phyloP scores from a whole-genome alignment of 208 protist genomes.

The Crithidia acanthocephali region DNA sequence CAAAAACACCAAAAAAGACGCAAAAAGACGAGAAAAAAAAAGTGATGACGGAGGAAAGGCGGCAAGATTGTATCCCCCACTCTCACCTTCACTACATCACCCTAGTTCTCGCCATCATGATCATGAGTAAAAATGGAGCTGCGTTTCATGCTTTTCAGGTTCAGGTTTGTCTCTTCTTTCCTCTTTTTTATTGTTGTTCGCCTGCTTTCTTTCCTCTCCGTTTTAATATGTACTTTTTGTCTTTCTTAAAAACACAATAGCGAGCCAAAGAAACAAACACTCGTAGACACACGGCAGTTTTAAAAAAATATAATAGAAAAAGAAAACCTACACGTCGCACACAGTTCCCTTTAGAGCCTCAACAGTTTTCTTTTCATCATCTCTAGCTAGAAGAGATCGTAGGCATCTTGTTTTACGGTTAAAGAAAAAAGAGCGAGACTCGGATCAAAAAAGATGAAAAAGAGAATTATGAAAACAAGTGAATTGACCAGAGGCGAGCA shows the following conservation, averaged over 20 bases:
- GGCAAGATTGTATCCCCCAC: constrained; percentile 16
- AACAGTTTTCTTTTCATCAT: background rate
- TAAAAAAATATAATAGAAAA: constrained; percentile 21
- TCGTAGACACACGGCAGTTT: constrained; percentile 3
- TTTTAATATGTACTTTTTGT: background rate
- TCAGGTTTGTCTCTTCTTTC: background rate
- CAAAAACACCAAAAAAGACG: no score
- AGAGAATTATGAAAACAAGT: background rate
- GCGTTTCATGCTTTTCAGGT: no score
- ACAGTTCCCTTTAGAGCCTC: background rate
- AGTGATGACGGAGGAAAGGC: background rate
- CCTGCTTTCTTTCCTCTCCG: background rate
- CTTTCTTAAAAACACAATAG: constrained; percentile 1
- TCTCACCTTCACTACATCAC: background rate
- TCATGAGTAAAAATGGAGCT: no score
- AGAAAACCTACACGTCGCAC: constrained; percentile 19
- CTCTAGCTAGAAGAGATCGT: background rate
- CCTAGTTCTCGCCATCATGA: no score
- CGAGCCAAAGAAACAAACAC: background rate
- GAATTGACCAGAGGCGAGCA: background rate
- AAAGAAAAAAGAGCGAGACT: background rate
- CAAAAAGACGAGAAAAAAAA: background rate
- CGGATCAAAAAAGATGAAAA: background rate
- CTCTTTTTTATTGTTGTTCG: constrained; percentile 5
- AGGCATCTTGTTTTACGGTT: background rate